These are phyloP conservation scores for Fusarium subtropicale DNA, from an alignment of 2,329 filamentous ascomycete genomes.

Conservation along the genomic window DNA sequence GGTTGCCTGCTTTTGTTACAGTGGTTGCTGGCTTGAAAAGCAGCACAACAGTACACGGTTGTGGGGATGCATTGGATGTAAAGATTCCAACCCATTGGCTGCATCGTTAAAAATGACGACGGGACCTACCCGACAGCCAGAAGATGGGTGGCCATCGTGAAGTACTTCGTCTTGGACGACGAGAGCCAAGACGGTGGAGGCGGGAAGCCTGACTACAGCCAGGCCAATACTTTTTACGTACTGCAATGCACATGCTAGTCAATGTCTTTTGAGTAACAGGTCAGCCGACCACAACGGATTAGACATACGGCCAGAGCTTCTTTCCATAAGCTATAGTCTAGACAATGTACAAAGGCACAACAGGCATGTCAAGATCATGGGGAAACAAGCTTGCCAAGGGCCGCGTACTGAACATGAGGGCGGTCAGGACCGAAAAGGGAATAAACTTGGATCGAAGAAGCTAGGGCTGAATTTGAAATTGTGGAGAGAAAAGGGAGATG, in stretches of 20 bases:
- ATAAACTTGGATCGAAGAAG: constrained; percentile 19
- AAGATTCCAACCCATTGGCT: constrained; percentile 26
- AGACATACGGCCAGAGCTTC: not conserved
- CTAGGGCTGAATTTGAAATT: constrained; percentile 39
- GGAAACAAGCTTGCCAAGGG: constrained; percentile 31
- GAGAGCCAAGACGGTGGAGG: constrained; percentile 16
- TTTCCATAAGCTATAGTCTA: not conserved
- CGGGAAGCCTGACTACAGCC: constrained; percentile 1
- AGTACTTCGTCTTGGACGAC: constrained; percentile 29
- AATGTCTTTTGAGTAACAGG: not conserved
- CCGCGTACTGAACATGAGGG: constrained; percentile 4
- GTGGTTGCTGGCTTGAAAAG: constrained; percentile 21
- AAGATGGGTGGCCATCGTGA: constrained; percentile 20
- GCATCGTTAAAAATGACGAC: not conserved
- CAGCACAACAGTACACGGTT: not conserved
- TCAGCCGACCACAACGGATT: constrained; percentile 19
- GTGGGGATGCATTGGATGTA: constrained; percentile 10
- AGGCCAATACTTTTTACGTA: constrained; percentile 32
- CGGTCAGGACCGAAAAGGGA: constrained; percentile 20
- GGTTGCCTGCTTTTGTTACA: constrained; percentile 1
- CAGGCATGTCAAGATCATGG: constrained; percentile 7
- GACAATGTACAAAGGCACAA: not conserved
- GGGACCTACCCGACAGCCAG: not conserved
- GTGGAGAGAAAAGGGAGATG: constrained; percentile 23
- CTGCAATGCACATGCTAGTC: constrained; percentile 4